Evolutionary conservation across 805 yeast species (phyloP), one percentile per base, ranked within the genome.

Genomic region (Diddensiella transvaalensis): DNA sequence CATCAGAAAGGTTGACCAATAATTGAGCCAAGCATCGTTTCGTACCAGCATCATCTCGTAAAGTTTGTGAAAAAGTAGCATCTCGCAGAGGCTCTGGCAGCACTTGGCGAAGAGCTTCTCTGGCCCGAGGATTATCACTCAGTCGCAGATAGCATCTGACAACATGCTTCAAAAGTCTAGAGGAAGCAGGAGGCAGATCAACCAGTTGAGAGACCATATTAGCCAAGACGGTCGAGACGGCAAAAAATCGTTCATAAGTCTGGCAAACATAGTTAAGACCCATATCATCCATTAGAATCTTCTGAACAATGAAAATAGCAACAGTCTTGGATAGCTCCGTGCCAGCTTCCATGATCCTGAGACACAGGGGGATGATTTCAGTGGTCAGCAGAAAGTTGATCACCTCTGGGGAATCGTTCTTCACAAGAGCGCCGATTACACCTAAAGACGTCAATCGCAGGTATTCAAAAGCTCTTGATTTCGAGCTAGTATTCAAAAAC

Each of bases 361-460:
- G 72, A 64, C 99, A 93, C 48, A 93, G 70, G 3, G 99, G 99
- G 29, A 93, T 95, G 58, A 93, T 91, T 65, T 91, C 99, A 0
- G 99, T 93, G n/a, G 96, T 83, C 40, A 91, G 73, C 60, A 91
- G 70, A 62, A 93, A 91, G 53, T 86, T 86, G 53, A 93, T 90
- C 39, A 91, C 98, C 58, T 91, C 96, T 13, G 96, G 88, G 3
- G 96, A 86, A 62, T 91, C 99, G 65, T 90, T 91, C 60, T 93
- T 91, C 22, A 93, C 98, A 48, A 91, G 72, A 0, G 99, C 98
- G 18, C 99, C 99, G 63, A 91, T 87, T 4, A 91, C 99, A 35
- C 99, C 99, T 52, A 91, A 77, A 46, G 96, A 85, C 1, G 99
- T 93, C 55, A 91, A 76, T 54, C 98, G 76, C 60, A 91, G 76